Percentiles rank a stretch among this genome's conserved stretches.
Evolutionary conservation across 306 rosid genomes (phyloP).

Genomic region (Rosa rugosa): DNA sequence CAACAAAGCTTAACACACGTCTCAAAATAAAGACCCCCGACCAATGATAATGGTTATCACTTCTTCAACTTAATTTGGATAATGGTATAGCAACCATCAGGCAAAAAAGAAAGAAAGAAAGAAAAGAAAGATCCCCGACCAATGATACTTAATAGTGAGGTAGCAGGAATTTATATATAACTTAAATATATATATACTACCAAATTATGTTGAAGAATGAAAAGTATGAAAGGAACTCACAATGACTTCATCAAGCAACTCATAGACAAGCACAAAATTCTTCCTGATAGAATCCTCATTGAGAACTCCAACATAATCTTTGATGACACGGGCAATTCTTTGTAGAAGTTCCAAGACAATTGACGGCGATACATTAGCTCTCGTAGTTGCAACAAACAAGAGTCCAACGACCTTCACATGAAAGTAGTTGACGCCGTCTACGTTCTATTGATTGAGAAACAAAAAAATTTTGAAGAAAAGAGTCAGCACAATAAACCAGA

Average conservation of each 20-base stretch:
- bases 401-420: constrained; percentile 88
- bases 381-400: constrained; percentile 81
- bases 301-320: constrained; percentile 85
- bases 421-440: constrained; percentile 86
- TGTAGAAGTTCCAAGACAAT: constrained; percentile 85
- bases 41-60: no score
- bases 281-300: constrained; percentile 77
- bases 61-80: no score
- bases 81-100: not conserved
- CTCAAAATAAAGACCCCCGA: not conserved
- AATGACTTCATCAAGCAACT: constrained; percentile 88
- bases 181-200: constrained; percentile 25
- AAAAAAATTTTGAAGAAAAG: not conserved
- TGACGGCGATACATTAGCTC: constrained; percentile 67
- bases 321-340: constrained; percentile 82
- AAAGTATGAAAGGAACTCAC: constrained; percentile 43
- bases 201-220: not conserved
- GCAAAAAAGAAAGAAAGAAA: no score
- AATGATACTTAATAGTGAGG: not conserved
- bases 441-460: constrained; percentile 48
- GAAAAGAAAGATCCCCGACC: no score
- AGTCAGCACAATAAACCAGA: constrained; percentile 21
- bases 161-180: constrained; percentile 16
- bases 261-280: constrained; percentile 84
- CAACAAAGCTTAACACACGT: not conserved